These are phyloP conservation scores for Anthoceros angustus DNA, from an alignment of 225 moss, liverwort and hornwort species.

Conservation along the genomic window DNA sequence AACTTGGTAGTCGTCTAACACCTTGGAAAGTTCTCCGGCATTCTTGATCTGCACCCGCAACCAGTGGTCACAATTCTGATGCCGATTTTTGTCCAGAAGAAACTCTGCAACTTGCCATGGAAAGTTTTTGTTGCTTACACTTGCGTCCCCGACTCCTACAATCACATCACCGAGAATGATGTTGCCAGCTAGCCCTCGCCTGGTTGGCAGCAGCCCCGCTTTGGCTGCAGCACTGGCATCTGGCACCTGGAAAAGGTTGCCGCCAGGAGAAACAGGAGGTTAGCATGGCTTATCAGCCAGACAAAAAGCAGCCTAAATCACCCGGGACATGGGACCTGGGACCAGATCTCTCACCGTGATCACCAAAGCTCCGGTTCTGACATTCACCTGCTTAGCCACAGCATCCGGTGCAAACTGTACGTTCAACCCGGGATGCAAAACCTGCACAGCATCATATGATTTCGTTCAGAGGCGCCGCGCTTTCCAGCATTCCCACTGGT, in stretches of 20 bases:
- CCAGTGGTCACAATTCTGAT: slow-evolving; percentile 2
- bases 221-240: slow-evolving; percentile 45
- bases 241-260: slow-evolving; percentile 25
- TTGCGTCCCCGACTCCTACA: slow-evolving; percentile 35
- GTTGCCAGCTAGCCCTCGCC: slow-evolving; percentile 48
- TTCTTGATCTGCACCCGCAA: slow-evolving; percentile 32
- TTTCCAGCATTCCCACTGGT: background rate
- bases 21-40: slow-evolving; percentile 42
- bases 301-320: background rate
- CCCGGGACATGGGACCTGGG: background rate
- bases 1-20: slow-evolving; percentile 48
- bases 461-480: background rate
- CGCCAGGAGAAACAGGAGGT: background rate
- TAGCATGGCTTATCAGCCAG: too few species aligned
- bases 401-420: slow-evolving; percentile 49
- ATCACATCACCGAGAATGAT: slow-evolving; percentile 47
- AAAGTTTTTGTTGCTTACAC: slow-evolving; percentile 16
- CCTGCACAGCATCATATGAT: slow-evolving; percentile 17
- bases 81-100: background rate
- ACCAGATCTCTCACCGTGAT: slow-evolving; percentile 27
- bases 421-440: slow-evolving; percentile 51
- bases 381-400: slow-evolving; percentile 49
- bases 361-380: slow-evolving; percentile 42
- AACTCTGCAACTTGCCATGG: background rate
- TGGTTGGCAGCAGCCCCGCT: slow-evolving; percentile 40